phyloP scores from a whole-genome alignment of 73 alveolate genomes.

The Symbiodinium natans region DNA sequence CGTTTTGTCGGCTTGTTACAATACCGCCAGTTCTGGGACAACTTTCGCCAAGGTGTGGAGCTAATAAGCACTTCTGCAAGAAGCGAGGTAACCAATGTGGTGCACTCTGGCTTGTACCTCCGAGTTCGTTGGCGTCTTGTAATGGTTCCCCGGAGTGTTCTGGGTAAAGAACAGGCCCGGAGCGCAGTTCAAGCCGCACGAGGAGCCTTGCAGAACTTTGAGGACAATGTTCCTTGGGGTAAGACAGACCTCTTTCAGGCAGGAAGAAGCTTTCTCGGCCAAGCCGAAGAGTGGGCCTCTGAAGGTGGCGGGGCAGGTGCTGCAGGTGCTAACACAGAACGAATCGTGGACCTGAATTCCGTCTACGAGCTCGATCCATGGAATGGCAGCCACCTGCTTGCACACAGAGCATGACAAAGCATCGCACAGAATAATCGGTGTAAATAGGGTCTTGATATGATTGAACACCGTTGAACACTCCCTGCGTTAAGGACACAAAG shows the following conservation, averaged over 20 bases:
- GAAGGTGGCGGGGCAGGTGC: not conserved
- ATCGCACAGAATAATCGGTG: no score
- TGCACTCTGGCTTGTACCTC: conserved; percentile 71
- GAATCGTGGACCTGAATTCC: conserved; percentile 65
- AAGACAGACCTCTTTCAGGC: conserved; percentile 25
- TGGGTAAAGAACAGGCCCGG: conserved; percentile 33
- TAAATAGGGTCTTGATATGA: no score
- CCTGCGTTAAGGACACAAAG: no score
- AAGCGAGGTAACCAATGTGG: conserved; percentile 73
- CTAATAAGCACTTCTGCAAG: conserved; percentile 52
- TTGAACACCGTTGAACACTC: no score
- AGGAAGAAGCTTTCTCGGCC: conserved; percentile 22
- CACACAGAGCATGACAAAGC: no score
- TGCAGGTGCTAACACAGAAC: not conserved
- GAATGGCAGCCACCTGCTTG: not conserved
- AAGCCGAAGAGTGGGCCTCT: conserved; percentile 74
- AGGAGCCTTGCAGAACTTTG: conserved; percentile 38
- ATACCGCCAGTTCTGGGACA: conserved; percentile 90
- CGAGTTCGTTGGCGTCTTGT: conserved; percentile 87
- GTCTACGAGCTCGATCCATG: conserved; percentile 48
- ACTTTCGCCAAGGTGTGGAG: conserved; percentile 72
- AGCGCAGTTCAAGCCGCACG: conserved; percentile 72
- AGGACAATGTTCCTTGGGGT: conserved; percentile 24
- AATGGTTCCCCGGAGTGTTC: conserved; percentile 33
- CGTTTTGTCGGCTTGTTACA: conserved; percentile 30